Percentiles rank a stretch among this genome's conserved stretches.
phyloP scores from a whole-genome alignment of 495 filamentous ascomycete species.

The Aspergillus ellipticus region DNA sequence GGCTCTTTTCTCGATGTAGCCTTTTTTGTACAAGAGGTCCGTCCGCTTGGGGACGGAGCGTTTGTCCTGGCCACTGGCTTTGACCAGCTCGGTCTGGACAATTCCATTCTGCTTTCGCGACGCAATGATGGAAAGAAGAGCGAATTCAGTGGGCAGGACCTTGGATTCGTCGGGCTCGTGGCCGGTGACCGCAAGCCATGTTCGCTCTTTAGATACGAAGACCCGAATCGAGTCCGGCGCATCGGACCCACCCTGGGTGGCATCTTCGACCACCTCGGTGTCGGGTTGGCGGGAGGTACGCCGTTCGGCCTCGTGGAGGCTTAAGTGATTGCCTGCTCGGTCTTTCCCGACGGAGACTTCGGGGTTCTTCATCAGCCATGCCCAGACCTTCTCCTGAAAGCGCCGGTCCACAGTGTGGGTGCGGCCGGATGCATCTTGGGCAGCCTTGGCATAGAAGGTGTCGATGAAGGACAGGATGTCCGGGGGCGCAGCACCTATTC shows the following conservation, averaged over 20 bases:
- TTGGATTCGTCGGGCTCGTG: slow-evolving; percentile 72
- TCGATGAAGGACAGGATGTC: slow-evolving; percentile 38
- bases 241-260: slow-evolving; percentile 5
- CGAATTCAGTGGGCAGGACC: slow-evolving; percentile 65
- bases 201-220: slow-evolving; percentile 57
- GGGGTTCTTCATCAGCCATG: slow-evolving; percentile 50
- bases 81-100: slow-evolving; percentile 72
- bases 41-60: slow-evolving; percentile 82
- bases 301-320: slow-evolving; percentile 44
- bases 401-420: slow-evolving; percentile 42
- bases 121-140: slow-evolving; percentile 76
- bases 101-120: slow-evolving; percentile 66
- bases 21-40: slow-evolving; percentile 65
- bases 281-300: slow-evolving; percentile 4
- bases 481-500: slow-evolving; percentile 37
- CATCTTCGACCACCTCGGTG: slow-evolving; percentile 2
- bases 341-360: slow-evolving; percentile 49
- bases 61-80: slow-evolving; percentile 79
- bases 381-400: slow-evolving; percentile 54
- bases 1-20: slow-evolving; percentile 79
- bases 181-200: slow-evolving; percentile 78
- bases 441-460: slow-evolving; percentile 32
- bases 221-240: slow-evolving; percentile 33
- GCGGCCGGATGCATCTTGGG: slow-evolving; percentile 16
- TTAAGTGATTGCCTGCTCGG: slow-evolving; percentile 40